phyloP scores from a whole-genome alignment of 768 basidiomycete species.

The Calocera cornea region DNA sequence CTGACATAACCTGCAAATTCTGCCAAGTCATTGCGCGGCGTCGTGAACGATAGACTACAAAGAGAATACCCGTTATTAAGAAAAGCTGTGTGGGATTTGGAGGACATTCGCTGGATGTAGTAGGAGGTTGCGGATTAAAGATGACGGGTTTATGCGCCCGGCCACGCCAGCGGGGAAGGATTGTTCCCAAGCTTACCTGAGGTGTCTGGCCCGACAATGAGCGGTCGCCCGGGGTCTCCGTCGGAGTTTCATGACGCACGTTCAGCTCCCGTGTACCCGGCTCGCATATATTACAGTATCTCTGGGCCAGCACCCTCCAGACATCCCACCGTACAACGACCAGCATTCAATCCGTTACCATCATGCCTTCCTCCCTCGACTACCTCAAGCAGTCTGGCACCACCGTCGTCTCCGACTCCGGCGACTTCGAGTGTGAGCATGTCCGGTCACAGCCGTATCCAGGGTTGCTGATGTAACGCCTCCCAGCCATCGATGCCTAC shows the following conservation, averaged over 20 bases:
- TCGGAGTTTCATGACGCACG: constrained; percentile 6
- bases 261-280: constrained; percentile 2
- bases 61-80: not conserved
- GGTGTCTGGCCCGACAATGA: not conserved
- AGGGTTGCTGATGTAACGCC: not conserved
- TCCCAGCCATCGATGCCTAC: constrained; percentile 84
- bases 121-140: not conserved
- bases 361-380: constrained; percentile 28
- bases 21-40: not conserved
- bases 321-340: not conserved
- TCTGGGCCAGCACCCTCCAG: not conserved
- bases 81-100: not conserved
- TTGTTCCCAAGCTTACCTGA: not conserved
- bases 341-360: constrained; percentile 4
- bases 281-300: constrained; percentile 4
- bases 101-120: not conserved
- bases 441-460: not conserved
- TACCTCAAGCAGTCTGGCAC: constrained; percentile 82
- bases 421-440: constrained; percentile 71
- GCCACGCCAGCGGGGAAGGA: not conserved
- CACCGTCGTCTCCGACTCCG: constrained; percentile 93
- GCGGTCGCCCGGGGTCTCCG: not conserved
- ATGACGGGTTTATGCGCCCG: not conserved
- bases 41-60: not conserved
- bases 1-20: not conserved